Evolutionary conservation across 345 rosid species (phyloP).

Genomic region (Eucalyptus sp.): DNA sequence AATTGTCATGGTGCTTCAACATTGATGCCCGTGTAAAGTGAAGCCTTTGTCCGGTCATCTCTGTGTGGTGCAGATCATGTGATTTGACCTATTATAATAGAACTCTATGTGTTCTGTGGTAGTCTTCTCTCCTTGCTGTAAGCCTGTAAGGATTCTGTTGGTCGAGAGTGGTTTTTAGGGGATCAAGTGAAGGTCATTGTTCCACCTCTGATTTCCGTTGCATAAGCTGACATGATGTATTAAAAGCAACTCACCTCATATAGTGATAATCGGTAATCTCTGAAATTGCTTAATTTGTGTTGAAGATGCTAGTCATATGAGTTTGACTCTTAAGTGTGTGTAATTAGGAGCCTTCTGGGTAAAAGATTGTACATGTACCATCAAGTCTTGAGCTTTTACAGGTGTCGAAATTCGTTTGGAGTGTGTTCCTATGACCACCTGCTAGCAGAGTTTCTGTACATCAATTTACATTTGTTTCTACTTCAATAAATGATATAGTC

Average conservation of each 20-base stretch:
- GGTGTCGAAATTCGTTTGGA: neutral
- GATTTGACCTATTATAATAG: neutral
- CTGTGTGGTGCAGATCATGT: neutral
- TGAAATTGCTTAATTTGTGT: neutral
- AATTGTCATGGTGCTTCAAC: neutral
- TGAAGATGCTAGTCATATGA: neutral
- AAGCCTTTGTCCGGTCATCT: neutral
- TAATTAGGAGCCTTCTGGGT: neutral
- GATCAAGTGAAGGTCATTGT: neutral
- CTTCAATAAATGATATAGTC: neutral
- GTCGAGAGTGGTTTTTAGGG: neutral
- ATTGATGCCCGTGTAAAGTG: neutral
- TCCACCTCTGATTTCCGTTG: neutral
- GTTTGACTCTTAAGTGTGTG: neutral
- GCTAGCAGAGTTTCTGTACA: neutral
- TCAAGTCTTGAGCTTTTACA: neutral
- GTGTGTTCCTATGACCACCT: neutral
- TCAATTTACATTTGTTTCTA: neutral
- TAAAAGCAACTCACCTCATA: neutral
- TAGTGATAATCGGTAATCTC: neutral
- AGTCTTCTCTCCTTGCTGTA: neutral
- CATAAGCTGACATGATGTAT: neutral
- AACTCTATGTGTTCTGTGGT: neutral
- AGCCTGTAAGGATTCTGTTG: neutral
- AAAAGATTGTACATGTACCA: neutral